Conservation (phyloP, 176 grass and related monocot genomes). For the Panicum miliaceum region DNA sequence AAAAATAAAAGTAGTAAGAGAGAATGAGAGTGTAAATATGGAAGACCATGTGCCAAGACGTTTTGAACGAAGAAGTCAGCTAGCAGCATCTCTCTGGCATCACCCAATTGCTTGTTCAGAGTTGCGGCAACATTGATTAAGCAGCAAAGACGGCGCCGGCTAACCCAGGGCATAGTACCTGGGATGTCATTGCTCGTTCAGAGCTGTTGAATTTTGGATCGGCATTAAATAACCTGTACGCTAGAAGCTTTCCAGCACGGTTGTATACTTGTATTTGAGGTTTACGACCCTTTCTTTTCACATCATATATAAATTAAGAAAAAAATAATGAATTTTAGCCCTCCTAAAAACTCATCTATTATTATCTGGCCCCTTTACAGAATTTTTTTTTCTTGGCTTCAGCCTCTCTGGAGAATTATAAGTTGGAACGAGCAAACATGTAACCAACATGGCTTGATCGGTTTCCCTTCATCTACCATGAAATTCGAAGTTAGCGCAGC, state of each 20-base stretch:
- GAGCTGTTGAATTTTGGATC: conserved; percentile 23
- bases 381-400: too few species aligned
- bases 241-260: not conserved
- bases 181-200: conserved; percentile 16
- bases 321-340: too few species aligned
- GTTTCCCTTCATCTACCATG: not conserved
- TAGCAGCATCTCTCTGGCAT: not conserved
- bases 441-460: conserved; percentile 25
- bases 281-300: not conserved
- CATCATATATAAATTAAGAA: too few species aligned
- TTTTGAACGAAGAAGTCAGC: conserved; percentile 22
- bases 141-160: conserved; percentile 16
- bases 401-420: too few species aligned
- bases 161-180: not conserved
- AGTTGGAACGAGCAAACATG: not conserved
- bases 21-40: not conserved
- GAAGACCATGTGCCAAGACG: not conserved
- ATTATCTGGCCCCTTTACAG: too few species aligned
- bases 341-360: too few species aligned
- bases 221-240: not conserved
- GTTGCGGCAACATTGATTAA: conserved; percentile 25
- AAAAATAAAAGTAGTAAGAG: not conserved
- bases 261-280: too few species aligned
- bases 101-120: not conserved
- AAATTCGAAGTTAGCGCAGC: conserved; percentile 49